These are phyloP conservation scores for Rosa hybrid DNA, from an alignment of 331 rosid genomes.

Conservation along the genomic window DNA sequence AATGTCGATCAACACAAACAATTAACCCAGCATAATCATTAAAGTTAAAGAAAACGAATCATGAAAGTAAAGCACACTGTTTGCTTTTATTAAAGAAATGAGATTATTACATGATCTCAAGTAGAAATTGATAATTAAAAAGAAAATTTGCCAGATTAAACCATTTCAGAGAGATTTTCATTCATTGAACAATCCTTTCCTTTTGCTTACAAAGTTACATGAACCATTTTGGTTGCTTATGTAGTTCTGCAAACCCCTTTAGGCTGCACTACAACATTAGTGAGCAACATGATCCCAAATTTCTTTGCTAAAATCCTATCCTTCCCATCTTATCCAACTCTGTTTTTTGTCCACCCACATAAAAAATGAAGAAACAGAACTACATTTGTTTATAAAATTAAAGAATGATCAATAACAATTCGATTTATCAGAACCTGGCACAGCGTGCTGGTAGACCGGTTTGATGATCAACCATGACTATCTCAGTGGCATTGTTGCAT, in stretches of 20 bases:
- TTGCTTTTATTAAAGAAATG: too few species aligned
- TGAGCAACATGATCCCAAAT: not conserved
- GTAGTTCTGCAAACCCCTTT: conserved; percentile 23
- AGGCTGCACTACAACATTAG: conserved; percentile 24
- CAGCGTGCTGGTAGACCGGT: conserved; percentile 80
- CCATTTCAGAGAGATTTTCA: conserved; percentile 6
- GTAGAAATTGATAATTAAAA: too few species aligned
- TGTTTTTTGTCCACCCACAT: not conserved
- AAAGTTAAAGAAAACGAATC: too few species aligned
- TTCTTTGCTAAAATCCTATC: conserved; percentile 14
- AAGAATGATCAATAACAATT: conserved; percentile 29
- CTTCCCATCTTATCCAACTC: not conserved
- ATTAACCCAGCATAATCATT: too few species aligned
- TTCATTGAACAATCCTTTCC: not conserved
- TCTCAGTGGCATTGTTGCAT: conserved; percentile 73
- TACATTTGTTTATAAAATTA: not conserved
- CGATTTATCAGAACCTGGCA: conserved; percentile 58
- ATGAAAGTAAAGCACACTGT: too few species aligned
- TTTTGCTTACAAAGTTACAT: conserved; percentile 2
- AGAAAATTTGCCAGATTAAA: not conserved
- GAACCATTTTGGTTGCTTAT: conserved; percentile 9
- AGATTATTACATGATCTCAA: too few species aligned
- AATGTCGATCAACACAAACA: too few species aligned
- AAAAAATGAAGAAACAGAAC: conserved; percentile 3
- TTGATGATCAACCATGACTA: conserved; percentile 65